phyloP scores from a whole-genome alignment of 352 stramenopile genomes.

The Aphanomyces cochlioides region DNA sequence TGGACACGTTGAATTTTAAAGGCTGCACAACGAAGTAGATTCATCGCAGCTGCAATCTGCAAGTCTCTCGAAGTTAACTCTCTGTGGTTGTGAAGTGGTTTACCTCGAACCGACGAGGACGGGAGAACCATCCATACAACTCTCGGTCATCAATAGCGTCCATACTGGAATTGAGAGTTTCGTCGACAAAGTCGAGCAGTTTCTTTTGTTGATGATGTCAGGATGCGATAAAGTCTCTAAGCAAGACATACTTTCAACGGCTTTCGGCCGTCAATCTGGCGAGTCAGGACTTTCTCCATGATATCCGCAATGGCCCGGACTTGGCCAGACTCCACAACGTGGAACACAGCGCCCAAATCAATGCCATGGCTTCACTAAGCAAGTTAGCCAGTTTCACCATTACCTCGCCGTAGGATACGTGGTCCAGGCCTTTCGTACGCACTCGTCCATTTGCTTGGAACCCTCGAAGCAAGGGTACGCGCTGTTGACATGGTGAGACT shows the following conservation, averaged over 20 bases:
- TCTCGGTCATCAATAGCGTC: conserved; percentile 52
- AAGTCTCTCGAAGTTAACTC: background rate
- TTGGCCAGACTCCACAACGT: conserved; percentile 88
- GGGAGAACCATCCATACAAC: conserved; percentile 70
- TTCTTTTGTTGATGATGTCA: conserved; percentile 38
- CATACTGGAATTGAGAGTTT: conserved; percentile 58
- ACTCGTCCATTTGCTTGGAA: conserved; percentile 78
- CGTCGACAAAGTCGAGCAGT: conserved; percentile 60
- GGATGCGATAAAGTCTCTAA: conserved; percentile 32
- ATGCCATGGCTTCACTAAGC: conserved; percentile 34
- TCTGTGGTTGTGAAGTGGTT: background rate
- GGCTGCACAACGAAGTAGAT: conserved; percentile 70
- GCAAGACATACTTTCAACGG: background rate
- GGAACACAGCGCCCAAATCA: conserved; percentile 77
- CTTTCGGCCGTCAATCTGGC: conserved; percentile 60
- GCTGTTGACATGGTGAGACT: conserved; percentile 37
- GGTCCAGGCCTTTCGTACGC: conserved; percentile 58
- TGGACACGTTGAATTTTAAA: background rate
- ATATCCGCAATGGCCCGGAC: conserved; percentile 74
- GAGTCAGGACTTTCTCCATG: conserved; percentile 46
- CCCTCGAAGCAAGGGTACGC: conserved; percentile 49
- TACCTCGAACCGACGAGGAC: conserved; percentile 81
- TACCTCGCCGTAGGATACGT: conserved; percentile 86
- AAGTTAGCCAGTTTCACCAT: background rate
- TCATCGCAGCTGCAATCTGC: conserved; percentile 84